Conservation (phyloP, 2,329 filamentous ascomycete genomes). For the Fusarium sp. region DNA sequence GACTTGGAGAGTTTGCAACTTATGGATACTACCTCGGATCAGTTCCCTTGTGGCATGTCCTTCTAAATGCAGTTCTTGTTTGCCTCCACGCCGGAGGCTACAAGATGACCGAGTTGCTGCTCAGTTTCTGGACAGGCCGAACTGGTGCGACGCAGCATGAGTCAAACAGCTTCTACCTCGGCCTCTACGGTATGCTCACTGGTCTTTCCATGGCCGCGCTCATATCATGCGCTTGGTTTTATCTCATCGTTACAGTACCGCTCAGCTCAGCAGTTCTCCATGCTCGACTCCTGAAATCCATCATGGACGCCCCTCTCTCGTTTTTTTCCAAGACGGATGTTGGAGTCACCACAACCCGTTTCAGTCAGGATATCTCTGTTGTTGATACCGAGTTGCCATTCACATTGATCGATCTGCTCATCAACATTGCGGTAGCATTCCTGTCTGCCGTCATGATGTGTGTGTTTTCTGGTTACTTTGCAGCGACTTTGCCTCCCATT, state of each 20-base stretch:
- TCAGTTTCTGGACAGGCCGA: slow-evolving; percentile 28
- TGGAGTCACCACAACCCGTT: slow-evolving; percentile 53
- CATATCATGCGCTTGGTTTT: slow-evolving; percentile 4
- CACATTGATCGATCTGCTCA: slow-evolving; percentile 40
- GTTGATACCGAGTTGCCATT: slow-evolving; percentile 51
- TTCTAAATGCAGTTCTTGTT: neutral
- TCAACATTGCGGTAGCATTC: slow-evolving; percentile 8
- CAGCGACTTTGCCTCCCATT: slow-evolving; percentile 6
- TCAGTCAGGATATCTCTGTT: slow-evolving; percentile 54
- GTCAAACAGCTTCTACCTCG: slow-evolving; percentile 26
- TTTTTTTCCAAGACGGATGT: slow-evolving; percentile 53
- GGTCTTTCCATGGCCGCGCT: slow-evolving; percentile 13
- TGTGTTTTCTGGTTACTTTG: slow-evolving; percentile 27
- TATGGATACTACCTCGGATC: slow-evolving; percentile 19
- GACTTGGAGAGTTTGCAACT: slow-evolving; percentile 13
- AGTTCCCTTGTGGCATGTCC: slow-evolving; percentile 11
- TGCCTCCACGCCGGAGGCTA: slow-evolving; percentile 15
- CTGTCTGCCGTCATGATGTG: slow-evolving; percentile 26
- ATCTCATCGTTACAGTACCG: slow-evolving; percentile 8
- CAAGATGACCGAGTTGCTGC: slow-evolving; percentile 28
- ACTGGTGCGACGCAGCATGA: slow-evolving; percentile 8
- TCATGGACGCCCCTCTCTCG: slow-evolving; percentile 47
- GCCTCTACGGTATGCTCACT: slow-evolving; percentile 25
- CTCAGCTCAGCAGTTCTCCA: slow-evolving; percentile 21
- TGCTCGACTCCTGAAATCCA: slow-evolving; percentile 14